A percentile compares a stretch with the other conserved stretches of the same genome.
These are phyloP conservation scores for Glycine soja DNA, from an alignment of 306 rosid genomes.

Conservation along the genomic window DNA sequence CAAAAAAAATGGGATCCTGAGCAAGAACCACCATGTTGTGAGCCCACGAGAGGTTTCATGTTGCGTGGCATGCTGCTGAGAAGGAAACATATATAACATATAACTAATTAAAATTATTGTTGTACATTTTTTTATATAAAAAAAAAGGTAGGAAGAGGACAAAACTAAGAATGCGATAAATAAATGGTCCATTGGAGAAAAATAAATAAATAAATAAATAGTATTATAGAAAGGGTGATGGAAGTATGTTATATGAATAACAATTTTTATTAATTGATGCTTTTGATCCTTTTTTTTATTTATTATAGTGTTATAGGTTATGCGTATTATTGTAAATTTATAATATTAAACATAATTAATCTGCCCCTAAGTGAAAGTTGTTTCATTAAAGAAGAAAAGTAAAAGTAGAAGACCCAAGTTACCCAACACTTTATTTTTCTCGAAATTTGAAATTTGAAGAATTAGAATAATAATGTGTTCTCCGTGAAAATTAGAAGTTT, in stretches of 20 bases:
- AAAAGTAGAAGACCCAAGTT: background rate
- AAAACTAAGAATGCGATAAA: background rate
- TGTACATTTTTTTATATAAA: background rate
- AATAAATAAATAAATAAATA: no score
- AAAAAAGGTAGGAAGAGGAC: background rate
- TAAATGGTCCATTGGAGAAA: background rate
- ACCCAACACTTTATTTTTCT: background rate
- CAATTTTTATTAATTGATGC: background rate
- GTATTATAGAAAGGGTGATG: no score
- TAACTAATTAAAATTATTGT: background rate
- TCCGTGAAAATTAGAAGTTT: background rate
- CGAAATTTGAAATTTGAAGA: background rate
- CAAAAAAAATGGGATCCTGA: background rate
- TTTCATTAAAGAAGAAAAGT: background rate
- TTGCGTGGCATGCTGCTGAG: slow-evolving; percentile 28
- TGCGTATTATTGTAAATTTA: background rate
- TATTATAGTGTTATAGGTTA: background rate
- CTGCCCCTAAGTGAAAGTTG: background rate
- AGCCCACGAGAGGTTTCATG: slow-evolving; percentile 8
- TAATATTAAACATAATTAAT: background rate
- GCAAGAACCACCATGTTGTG: background rate
- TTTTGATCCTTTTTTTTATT: background rate
- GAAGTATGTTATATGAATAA: background rate
- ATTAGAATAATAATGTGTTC: background rate
- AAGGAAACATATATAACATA: slow-evolving; percentile 11